Conservation (phyloP, 345 rosid species). For the Capsella bursapastoris region DNA sequence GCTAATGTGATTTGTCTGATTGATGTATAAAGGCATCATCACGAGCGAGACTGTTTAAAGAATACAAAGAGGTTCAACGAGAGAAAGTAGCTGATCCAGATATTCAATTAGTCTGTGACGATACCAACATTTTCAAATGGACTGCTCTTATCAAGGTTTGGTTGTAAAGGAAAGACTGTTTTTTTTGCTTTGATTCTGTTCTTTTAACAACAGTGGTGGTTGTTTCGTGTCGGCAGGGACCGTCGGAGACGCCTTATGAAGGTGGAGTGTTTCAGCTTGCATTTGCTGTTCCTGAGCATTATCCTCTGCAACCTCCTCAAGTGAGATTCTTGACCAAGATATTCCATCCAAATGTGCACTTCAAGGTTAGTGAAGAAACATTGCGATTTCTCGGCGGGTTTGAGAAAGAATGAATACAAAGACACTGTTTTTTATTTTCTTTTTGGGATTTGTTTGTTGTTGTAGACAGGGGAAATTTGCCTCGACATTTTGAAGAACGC, state of each 20-base stretch:
- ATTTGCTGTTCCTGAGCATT: constrained; percentile 93
- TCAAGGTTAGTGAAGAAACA: constrained; percentile 64
- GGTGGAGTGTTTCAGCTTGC: constrained; percentile 98
- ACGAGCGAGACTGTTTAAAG: constrained; percentile 95
- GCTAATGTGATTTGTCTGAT: too few relatives aligned
- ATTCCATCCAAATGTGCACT: constrained; percentile 99
- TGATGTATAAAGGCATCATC: constrained; percentile 67
- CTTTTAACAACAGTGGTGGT: not conserved
- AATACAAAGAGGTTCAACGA: constrained; percentile 94
- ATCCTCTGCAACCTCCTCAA: constrained; percentile 99
- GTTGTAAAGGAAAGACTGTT: not conserved
- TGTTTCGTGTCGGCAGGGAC: constrained; percentile 54
- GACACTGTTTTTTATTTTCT: not conserved
- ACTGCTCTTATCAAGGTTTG: constrained; percentile 90
- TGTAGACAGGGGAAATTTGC: constrained; percentile 95
- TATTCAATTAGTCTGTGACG: constrained; percentile 91
- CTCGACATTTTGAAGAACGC: constrained; percentile 98
- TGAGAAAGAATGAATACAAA: not conserved
- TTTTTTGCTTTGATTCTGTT: not conserved
- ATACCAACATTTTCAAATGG: constrained; percentile 97
- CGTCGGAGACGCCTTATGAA: constrained; percentile 97
- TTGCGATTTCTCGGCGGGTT: not conserved
- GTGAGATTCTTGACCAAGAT: constrained; percentile 95
- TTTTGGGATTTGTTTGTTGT: not conserved
- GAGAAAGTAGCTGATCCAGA: constrained; percentile 95